Evolutionary conservation across 805 yeast genomes (phyloP), one percentile per base, ranked within the genome.

Genomic region (Debaryomyces maramus): DNA sequence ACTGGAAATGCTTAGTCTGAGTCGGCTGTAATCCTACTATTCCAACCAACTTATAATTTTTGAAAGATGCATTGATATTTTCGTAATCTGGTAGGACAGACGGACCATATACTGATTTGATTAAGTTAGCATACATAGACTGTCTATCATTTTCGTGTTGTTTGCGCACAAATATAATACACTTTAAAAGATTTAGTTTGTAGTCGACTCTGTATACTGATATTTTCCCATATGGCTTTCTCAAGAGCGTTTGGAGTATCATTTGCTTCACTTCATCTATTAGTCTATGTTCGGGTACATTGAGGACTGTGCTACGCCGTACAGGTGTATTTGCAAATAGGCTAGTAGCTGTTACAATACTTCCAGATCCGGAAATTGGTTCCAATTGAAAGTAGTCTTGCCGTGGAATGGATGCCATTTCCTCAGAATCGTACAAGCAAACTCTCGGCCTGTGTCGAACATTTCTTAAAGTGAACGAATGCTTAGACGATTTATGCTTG

Each of bases 251-350:
- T 13, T 58, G 53, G 4, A 75, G 55, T 0, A 70, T 32, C 4
- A 48, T 36, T 1, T 41, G 39, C 40, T 67, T 60, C 1, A 77
- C 19, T 2, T 60, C 60, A 10, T 50, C 58, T 0, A 61, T 32
- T 0, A 62, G 19, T 9, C 49, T 52, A 1, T 46, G 36, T 36
- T 53, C 50, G 0, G 67, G 50, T 0, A 43, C 20, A 3, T 48
- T 44, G 4, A 47, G 20, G 1, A 65, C 20, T 5, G 59, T 60
- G 1, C 39, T 43, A 22, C 61, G 54, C 16, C 85, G 54, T 3
- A 78, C 80, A 0, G 78, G 78, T 1, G 70, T 24, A 17, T 58
- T 64, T 1, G 56, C 56, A 51, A 77, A 80, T 9, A 78, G 36
- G 35, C 70, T 68, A 5, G 58, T 44, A 3, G 67, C 61, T 3